Base-by-base conservation (phyloP, 495 filamentous ascomycete genomes). In the Rusavskia elegans region DNA sequence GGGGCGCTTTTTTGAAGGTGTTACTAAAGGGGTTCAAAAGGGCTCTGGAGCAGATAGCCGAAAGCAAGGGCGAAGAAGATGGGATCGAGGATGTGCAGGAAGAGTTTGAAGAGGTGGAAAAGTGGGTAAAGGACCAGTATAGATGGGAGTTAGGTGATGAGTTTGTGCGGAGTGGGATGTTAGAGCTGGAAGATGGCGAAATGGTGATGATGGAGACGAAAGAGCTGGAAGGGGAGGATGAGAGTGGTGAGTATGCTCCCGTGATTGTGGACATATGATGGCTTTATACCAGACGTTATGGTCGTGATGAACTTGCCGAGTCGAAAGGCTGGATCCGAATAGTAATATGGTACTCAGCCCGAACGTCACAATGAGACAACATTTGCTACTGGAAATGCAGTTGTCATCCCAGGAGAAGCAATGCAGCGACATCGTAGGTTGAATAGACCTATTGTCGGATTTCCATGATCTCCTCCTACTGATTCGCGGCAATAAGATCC, bases 171-270 rank as follows among this genome's bases (percentile, higher is more conserved):
- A 71, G 67, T 48, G 87, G 88, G 0, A 80, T 79, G 64, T 57
- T 87, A 39, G 71, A 79, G 65, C 65, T 88, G 48, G 86, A 87
- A 61, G 84, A 87, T 59, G 84, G 81, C 21, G 86, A 89, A 63
- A 68, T 79, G 58, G 80, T 94, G 16, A 81, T 88, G 53, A 74
- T 92, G 61, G 87, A 95, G 55, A 70, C 86, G 55, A 70, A 70
- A 25, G 84, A 81, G 6, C 74, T 82, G 53, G 83, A 90, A 55
- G 85, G 79, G 53, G 85, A 93, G 52, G 86, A 92, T 50, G 87
- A 92, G 65, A 77, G 75, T 53, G 87, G 87, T 17, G 90, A 95
- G 61, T 89, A 88, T 71, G 82, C 84, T 53, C 92, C 90, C 16
- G 73, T 84, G 21, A 65, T 98, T 17, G 87, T 98, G 5, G 79